These are phyloP conservation scores for Citrus australasica DNA, from an alignment of 345 rosid species.

Conservation along the genomic window DNA sequence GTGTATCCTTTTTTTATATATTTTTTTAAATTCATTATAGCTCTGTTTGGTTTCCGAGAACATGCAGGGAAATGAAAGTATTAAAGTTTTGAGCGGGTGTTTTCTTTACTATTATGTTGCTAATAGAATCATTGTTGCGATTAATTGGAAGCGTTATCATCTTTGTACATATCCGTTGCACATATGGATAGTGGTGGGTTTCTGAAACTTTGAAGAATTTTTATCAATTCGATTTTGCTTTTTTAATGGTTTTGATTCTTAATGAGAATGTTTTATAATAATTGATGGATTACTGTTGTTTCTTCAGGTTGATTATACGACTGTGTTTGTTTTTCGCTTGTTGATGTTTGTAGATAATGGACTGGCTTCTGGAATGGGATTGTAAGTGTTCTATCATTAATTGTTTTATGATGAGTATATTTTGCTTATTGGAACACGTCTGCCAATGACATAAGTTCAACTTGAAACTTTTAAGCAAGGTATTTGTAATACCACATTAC, in stretches of 20 bases:
- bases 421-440: background rate
- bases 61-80: background rate
- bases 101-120: constrained; percentile 29
- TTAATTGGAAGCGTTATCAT: constrained; percentile 84
- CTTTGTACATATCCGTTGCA: constrained; percentile 81
- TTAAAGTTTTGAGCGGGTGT: background rate
- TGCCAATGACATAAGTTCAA: background rate
- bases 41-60: constrained; percentile 3
- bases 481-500: background rate
- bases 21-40: background rate
- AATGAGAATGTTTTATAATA: background rate
- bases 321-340: constrained; percentile 85
- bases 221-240: background rate
- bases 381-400: constrained; percentile 51
- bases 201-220: background rate
- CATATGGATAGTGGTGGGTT: constrained; percentile 96
- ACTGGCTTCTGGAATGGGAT: constrained; percentile 95
- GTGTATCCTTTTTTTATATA: constrained; percentile 67
- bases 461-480: background rate
- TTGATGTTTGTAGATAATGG: constrained; percentile 96
- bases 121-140: constrained; percentile 74
- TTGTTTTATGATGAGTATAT: background rate
- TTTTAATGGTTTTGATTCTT: background rate
- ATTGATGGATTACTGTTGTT: constrained; percentile 11
- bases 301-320: constrained; percentile 85